Conservation (phyloP, 2,329 filamentous ascomycete genomes). For the Torrubiellomyces zombiae region DNA sequence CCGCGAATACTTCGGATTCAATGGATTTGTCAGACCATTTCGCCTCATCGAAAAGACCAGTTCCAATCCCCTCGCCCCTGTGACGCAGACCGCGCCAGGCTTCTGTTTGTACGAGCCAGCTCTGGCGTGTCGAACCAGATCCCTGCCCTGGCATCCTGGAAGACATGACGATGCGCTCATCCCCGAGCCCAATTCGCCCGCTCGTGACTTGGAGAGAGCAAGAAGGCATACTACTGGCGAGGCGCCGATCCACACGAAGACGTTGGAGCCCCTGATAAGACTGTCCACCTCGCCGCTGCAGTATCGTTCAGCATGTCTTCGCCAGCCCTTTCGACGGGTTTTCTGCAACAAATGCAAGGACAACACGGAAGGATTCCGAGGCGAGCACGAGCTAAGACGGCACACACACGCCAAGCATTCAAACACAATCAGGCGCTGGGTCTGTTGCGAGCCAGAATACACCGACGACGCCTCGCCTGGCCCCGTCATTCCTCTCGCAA, state of each 20-base stretch:
- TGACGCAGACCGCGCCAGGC: conserved; percentile 2
- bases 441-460: conserved; percentile 34
- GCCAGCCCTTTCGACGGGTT: conserved; percentile 50
- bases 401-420: conserved; percentile 46
- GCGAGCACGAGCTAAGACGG: conserved; percentile 68
- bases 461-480: conserved; percentile 20
- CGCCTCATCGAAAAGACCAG: conserved; percentile 1
- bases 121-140: too few relatives aligned
- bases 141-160: conserved; percentile 3
- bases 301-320: conserved; percentile 27
- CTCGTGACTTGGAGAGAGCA: conserved; percentile 6
- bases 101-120: conserved; percentile 4
- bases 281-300: conserved; percentile 23
- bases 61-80: conserved; percentile 5
- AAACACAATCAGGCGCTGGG: conserved; percentile 36
- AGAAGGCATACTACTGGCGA: conserved; percentile 30
- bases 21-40: conserved; percentile 16
- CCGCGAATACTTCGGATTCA: conserved; percentile 14
- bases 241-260: conserved; percentile 23
- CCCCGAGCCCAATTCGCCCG: conserved; percentile 1
- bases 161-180: conserved; percentile 6
- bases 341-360: conserved; percentile 66
- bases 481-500: conserved; percentile 33
- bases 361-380: conserved; percentile 73
- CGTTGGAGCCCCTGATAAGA: conserved; percentile 20